Evolutionary conservation across 2,329 filamentous ascomycete species (phyloP).

Genomic region (Seiridium cupressi): DNA sequence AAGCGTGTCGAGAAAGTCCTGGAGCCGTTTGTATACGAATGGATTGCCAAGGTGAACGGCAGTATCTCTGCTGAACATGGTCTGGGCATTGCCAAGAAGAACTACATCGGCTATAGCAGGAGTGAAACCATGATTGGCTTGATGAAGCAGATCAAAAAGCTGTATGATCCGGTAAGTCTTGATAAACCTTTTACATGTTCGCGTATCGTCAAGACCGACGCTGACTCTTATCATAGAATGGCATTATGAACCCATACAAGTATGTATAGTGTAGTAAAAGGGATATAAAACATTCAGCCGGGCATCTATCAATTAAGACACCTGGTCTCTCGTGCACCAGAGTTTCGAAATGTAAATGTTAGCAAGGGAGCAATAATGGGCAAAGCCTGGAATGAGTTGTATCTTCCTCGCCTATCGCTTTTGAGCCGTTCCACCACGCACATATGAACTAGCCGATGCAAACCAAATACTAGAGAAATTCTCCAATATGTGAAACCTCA

Average conservation of each 20-base stretch:
- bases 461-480: too few species aligned
- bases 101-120: constrained; percentile 89
- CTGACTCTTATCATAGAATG: constrained; percentile 59
- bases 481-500: too few species aligned
- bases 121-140: constrained; percentile 81
- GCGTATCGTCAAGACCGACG: background rate
- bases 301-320: background rate
- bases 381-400: too few species aligned
- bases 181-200: constrained; percentile 10
- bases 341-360: too few species aligned
- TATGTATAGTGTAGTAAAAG: constrained; percentile 61
- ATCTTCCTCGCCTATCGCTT: too few species aligned
- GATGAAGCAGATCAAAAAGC: constrained; percentile 92
- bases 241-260: constrained; percentile 99
- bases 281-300: background rate
- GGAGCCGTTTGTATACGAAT: constrained; percentile 97
- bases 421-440: too few species aligned
- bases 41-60: constrained; percentile 83
- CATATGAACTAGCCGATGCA: too few species aligned
- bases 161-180: constrained; percentile 85
- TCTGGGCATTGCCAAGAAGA: constrained; percentile 91
- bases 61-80: constrained; percentile 98
- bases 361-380: too few species aligned
- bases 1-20: constrained; percentile 82
- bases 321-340: background rate